Evolutionary conservation across 108 stramenopile genomes (phyloP).

Genomic region (Seminavis robusta): DNA sequence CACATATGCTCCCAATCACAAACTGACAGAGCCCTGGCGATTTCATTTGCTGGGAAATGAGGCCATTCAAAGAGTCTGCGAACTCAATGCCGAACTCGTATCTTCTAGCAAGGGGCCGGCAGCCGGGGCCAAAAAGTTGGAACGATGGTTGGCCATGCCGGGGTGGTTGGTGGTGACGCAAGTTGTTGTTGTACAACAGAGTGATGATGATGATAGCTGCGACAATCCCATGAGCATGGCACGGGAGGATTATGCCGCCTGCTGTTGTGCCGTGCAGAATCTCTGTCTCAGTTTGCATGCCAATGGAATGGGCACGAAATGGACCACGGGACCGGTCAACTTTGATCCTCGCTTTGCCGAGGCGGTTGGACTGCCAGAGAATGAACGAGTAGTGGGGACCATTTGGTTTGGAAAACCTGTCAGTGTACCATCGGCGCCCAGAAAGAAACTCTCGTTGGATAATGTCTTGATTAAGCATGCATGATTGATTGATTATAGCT

Average conservation of each 20-base stretch:
- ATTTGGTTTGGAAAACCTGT: slow-evolving; percentile 48
- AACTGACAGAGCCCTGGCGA: slow-evolving; percentile 53
- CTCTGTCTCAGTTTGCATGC: slow-evolving; percentile 38
- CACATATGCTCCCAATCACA: slow-evolving; percentile 50
- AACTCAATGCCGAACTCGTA: slow-evolving; percentile 37
- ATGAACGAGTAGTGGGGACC: slow-evolving; percentile 46
- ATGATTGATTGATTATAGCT: no score
- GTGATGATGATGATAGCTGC: slow-evolving; percentile 1
- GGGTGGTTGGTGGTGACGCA: slow-evolving; percentile 59
- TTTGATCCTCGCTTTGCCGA: slow-evolving; percentile 34
- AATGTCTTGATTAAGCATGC: slow-evolving; percentile 32
- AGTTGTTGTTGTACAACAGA: neutral
- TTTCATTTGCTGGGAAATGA: slow-evolving; percentile 45
- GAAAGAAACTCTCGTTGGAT: slow-evolving; percentile 21
- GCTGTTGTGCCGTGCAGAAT: slow-evolving; percentile 58
- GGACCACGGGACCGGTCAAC: slow-evolving; percentile 58
- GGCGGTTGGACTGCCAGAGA: slow-evolving; percentile 23
- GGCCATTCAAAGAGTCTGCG: slow-evolving; percentile 32
- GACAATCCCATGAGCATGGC: slow-evolving; percentile 26
- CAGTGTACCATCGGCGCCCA: slow-evolving; percentile 10
- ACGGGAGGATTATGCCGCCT: slow-evolving; percentile 55
- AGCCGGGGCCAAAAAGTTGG: no score
- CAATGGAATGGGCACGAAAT: slow-evolving; percentile 52
- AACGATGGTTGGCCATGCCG: slow-evolving; percentile 46
- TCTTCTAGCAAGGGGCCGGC: slow-evolving; percentile 25